Evolutionary conservation across 164 flowering plant species (phyloP), one percentile per base, ranked within the genome.

Genomic region (Amborella trichopoda): DNA sequence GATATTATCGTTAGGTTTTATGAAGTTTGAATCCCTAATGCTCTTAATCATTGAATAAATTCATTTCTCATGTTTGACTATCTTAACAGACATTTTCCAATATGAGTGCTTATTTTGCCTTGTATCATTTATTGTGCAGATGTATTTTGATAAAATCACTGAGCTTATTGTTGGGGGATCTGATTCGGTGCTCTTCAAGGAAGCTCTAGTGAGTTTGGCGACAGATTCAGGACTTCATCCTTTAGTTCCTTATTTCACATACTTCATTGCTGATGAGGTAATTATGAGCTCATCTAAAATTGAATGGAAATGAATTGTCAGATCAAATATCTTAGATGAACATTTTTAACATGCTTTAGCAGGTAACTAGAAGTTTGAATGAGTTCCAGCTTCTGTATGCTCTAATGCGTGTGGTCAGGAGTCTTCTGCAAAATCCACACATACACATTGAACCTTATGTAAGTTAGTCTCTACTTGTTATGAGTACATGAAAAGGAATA

Each of bases 221-320:
- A 77, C 95, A 40, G 99, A 93, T 58, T 72, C 96, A 6, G 99
- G 99, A 50, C 76, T 93, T 46, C 99, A 93, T 74, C 96, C 99
- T 21, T 64, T 93, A 27, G 83, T 88, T 70, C 99, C 95, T 49
- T 88, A 93, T 61, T 93, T 88, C 55, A 81, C 96, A 23, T 70
- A 44, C 55, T 93, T 78, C 49, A 68, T 93, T 54, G 77, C 84
- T 41, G 96, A 93, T 61, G 99, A 88, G 96, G 96, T 93, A 72
- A 37, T 36, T 41, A 18, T n/a, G 10, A 11, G 25, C 18, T 23
- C 23, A 11, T 43, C 14, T 9, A 16, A 38, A 9, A n/a, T n/a
- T n/a, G n/a, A n/a, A n/a, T n/a, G n/a, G n/a, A n/a, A n/a, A n/a
- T n/a, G n/a, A n/a, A n/a, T n/a, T n/a, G n/a, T n/a, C n/a, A n/a